These are phyloP conservation scores for Tetrahymena thermophila DNA, from an alignment of 73 alveolate genomes.

Conservation along the genomic window DNA sequence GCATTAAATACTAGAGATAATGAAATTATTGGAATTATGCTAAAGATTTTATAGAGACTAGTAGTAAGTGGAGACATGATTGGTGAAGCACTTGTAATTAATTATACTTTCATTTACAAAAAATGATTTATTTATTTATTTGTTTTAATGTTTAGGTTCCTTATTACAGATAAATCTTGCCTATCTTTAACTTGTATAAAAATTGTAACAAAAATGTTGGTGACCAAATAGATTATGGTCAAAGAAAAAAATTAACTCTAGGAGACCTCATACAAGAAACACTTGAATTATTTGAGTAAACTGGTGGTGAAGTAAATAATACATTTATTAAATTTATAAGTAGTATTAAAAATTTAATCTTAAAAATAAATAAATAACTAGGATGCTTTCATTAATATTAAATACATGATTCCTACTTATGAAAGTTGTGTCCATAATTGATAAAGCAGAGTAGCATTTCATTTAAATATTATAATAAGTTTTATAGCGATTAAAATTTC, in stretches of 20 bases:
- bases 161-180: conserved; percentile 98
- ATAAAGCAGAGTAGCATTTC: background rate
- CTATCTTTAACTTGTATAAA: conserved; percentile 94
- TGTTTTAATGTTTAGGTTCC: conserved; percentile 66
- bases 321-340: background rate
- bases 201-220: conserved; percentile 85
- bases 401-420: conserved; percentile 99
- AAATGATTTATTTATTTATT: conserved; percentile 74
- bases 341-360: background rate
- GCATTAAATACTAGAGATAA: conserved; percentile 98
- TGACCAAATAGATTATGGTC: conserved; percentile 94
- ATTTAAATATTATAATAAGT: background rate
- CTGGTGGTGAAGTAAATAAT: conserved; percentile 88
- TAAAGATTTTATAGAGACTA: conserved; percentile 92
- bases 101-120: background rate
- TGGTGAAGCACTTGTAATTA: conserved; percentile 91
- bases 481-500: background rate
- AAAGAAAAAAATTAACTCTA: conserved; percentile 81
- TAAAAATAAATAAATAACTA: background rate
- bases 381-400: conserved; percentile 99
- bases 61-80: conserved; percentile 96
- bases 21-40: conserved; percentile 90
- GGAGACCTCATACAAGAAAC: conserved; percentile 97
- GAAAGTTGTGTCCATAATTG: conserved; percentile 92
- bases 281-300: conserved; percentile 87